Base-by-base conservation (phyloP, 176 grass and related monocot species). In the Carex scoparia region DNA sequence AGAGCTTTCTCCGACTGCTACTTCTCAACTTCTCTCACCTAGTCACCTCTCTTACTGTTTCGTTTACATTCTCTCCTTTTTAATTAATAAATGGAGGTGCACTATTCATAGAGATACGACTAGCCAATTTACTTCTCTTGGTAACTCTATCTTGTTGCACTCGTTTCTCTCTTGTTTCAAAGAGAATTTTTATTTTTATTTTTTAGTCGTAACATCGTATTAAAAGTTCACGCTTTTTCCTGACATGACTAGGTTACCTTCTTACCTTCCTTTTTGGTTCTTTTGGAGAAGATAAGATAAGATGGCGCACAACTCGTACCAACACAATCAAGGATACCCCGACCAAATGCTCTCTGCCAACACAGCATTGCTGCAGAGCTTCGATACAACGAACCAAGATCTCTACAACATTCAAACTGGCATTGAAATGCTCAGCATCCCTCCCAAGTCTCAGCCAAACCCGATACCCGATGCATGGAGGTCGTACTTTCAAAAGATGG, bases 371-470 rank as follows among this genome's bases (percentile, higher is more conserved):
- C 88, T 93, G 85, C 88, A 91, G 33, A 11, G 55, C 42, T 91
- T 95, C 64, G 90, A 87, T 48, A 28, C 87, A 3, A 88, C 42
- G 4, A 78, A 89, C 35, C 88, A 86, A 31, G 92, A 98, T 69
- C 84, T 96, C 7, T 99, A 84, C 82, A 84, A 89, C 30, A 9
- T 94, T 51, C 96, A 95, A 33, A 19, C 54, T 23, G 91, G 90
- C 70, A 90, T 98, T 73, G 91, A 95, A 86, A 85, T 90, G 30
- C 85, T 98, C 75, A 92, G 86, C 65, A 87, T 93, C 69, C 91
- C 33, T 13, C 82, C 53, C 27, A 83, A 58, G 82, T 87, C 82
- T 85, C 89, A 53, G 73, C 30, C 35, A 65, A 83, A 40, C 44
- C 84, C 68, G 33, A 49, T 75, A 48, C 84, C 14, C n/a, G 31